Conservation (phyloP, 306 rosid genomes). For the Cicer judaicum region DNA sequence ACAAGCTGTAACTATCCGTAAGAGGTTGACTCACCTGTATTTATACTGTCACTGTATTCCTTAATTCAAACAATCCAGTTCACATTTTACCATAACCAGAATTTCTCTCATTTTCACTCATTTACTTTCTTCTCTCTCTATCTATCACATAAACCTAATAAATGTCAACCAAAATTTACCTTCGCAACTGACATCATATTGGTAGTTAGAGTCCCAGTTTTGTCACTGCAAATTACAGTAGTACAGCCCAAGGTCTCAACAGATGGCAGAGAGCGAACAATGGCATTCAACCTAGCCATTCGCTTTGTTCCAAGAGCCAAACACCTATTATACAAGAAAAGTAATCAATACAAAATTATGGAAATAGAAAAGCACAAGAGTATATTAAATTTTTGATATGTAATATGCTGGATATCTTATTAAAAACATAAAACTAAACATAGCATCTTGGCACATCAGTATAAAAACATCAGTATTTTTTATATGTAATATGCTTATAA, state of each 20-base stretch:
- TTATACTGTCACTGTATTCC: too few relatives aligned
- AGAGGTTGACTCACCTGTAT: not conserved
- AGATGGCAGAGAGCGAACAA: slow-evolving; percentile 91
- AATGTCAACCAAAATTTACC: slow-evolving; percentile 53
- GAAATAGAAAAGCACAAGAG: not conserved
- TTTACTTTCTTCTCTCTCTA: not conserved
- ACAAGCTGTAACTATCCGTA: not conserved
- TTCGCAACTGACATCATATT: slow-evolving; percentile 97
- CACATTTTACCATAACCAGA: not conserved
- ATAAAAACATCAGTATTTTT: too few relatives aligned
- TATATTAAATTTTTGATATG: not conserved
- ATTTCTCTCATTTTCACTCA: not conserved
- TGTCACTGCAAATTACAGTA: slow-evolving; percentile 97
- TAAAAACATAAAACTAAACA: not conserved
- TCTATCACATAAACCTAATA: not conserved
- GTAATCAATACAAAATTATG: slow-evolving; percentile 19
- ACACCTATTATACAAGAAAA: slow-evolving; percentile 61
- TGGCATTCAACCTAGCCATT: slow-evolving; percentile 96
- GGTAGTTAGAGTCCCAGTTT: slow-evolving; percentile 96
- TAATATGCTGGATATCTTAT: slow-evolving; percentile 10
- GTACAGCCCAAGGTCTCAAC: slow-evolving; percentile 99
- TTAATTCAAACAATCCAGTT: not conserved
- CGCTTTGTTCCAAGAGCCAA: slow-evolving; percentile 98
- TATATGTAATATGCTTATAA: too few relatives aligned
- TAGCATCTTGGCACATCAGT: slow-evolving; percentile 20